Percentiles rank a stretch among this genome's conserved stretches.
Conservation (phyloP, 345 rosid genomes). For the Syzygium aromaticum region DNA sequence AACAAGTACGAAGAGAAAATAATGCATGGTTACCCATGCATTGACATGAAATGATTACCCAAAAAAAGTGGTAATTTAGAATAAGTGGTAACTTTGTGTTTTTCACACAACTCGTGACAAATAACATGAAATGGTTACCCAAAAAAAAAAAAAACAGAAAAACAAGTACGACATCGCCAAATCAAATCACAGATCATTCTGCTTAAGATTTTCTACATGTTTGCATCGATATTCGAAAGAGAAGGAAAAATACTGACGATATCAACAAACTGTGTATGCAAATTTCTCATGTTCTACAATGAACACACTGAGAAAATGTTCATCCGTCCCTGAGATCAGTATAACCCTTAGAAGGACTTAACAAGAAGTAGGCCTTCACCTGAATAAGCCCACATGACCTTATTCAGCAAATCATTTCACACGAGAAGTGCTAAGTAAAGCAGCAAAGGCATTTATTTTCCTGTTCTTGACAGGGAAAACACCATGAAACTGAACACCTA, state of each 20-base stretch:
- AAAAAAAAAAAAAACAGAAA: neutral
- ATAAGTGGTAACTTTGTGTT: neutral
- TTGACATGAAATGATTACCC: no score
- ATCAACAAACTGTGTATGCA: neutral
- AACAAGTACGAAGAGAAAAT: neutral
- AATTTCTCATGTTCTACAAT: neutral
- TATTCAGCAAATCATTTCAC: neutral
- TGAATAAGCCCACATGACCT: neutral
- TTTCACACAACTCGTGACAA: neutral
- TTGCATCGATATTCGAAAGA: neutral
- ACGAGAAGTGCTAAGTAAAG: neutral
- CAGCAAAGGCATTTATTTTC: neutral
- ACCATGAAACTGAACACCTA: neutral
- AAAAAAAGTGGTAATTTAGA: neutral
- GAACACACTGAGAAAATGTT: neutral
- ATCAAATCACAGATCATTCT: neutral
- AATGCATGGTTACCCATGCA: neutral
- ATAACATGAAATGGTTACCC: neutral
- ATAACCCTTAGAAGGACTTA: neutral
- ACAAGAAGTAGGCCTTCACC: neutral
- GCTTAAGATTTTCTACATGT: neutral
- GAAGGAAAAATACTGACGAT: neutral
- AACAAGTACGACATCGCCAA: neutral
- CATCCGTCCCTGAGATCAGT: neutral
- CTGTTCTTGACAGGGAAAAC: neutral